Conservation (phyloP, 768 basidiomycete species). For the Xerocomellus chrysenteron region DNA sequence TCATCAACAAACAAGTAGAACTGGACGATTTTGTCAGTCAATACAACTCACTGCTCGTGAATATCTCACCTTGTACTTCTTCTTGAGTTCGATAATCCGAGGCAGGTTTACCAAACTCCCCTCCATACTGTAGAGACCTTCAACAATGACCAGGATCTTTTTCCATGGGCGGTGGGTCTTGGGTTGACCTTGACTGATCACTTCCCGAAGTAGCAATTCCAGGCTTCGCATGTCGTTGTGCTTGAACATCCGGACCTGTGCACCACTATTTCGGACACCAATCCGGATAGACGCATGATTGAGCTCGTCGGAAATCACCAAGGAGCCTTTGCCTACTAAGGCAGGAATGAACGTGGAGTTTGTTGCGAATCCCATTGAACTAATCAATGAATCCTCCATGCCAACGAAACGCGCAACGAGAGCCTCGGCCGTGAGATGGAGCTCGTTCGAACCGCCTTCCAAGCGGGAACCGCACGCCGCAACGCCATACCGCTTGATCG, state of each 20-base stretch:
- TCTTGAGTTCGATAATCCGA: constrained; percentile 78
- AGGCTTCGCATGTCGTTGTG: constrained; percentile 91
- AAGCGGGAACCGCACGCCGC: constrained; percentile 74
- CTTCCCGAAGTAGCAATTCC: constrained; percentile 80
- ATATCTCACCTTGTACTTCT: constrained; percentile 81
- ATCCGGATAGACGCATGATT: constrained; percentile 96
- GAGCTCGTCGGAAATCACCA: constrained; percentile 95
- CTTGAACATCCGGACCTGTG: constrained; percentile 90
- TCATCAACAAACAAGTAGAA: constrained; percentile 97
- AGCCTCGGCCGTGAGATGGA: constrained; percentile 78
- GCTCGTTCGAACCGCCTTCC: constrained; percentile 82
- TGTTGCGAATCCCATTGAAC: constrained; percentile 96
- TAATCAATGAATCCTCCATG: constrained; percentile 84
- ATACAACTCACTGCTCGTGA: constrained; percentile 12
- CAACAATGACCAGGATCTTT: constrained; percentile 92
- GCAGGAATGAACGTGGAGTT: constrained; percentile 94
- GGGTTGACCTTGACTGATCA: constrained; percentile 95
- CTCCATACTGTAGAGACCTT: constrained; percentile 98
- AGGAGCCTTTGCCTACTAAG: constrained; percentile 82
- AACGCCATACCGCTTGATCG: constrained; percentile 78
- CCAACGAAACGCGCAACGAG: constrained; percentile 90
- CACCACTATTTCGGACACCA: constrained; percentile 86
- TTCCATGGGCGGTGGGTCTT: constrained; percentile 99
- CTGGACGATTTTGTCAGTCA: constrained; percentile 39
- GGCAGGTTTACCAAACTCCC: constrained; percentile 92